phyloP scores from a whole-genome alignment of 495 filamentous ascomycete genomes.

The Sordaria brevicollis region DNA sequence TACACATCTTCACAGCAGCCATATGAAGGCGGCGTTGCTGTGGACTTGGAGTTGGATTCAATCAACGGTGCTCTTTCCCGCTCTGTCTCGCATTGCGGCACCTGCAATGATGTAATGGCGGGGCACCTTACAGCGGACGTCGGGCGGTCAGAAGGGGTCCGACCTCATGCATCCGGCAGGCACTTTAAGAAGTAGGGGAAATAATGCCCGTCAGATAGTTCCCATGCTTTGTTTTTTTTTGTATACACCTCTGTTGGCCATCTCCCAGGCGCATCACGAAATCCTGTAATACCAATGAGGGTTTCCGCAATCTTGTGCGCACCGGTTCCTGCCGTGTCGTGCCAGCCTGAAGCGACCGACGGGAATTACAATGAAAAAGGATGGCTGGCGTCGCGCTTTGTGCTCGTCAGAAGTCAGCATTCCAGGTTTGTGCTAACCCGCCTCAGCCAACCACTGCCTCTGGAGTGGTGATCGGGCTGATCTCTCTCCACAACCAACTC shows the following conservation, averaged over 20 bases:
- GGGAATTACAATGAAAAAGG: not conserved
- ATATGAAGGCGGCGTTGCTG: not conserved
- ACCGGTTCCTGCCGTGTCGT: not conserved
- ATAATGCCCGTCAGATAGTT: not conserved
- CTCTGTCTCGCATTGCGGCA: not conserved
- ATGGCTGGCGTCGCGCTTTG: not conserved
- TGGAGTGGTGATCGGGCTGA: not conserved
- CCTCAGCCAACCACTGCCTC: not conserved
- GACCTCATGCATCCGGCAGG: not conserved
- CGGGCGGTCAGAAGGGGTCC: not conserved
- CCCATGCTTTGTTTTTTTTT: not conserved
- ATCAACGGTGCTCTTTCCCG: not conserved
- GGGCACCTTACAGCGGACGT: not conserved
- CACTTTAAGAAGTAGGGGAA: not conserved
- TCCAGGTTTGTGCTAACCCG: not conserved
- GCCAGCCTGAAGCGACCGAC: not conserved
- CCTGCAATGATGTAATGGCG: conserved; percentile 14
- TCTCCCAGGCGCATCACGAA: not conserved
- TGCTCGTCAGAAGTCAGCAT: not conserved
- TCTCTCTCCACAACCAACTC: not conserved
- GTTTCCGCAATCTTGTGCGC: not conserved
- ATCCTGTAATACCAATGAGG: not conserved
- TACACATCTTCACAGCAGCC: not conserved
- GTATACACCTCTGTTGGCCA: not conserved
- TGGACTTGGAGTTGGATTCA: not conserved